Evolutionary conservation across 306 rosid genomes (phyloP).

Genomic region (Bauhinia variegata): DNA sequence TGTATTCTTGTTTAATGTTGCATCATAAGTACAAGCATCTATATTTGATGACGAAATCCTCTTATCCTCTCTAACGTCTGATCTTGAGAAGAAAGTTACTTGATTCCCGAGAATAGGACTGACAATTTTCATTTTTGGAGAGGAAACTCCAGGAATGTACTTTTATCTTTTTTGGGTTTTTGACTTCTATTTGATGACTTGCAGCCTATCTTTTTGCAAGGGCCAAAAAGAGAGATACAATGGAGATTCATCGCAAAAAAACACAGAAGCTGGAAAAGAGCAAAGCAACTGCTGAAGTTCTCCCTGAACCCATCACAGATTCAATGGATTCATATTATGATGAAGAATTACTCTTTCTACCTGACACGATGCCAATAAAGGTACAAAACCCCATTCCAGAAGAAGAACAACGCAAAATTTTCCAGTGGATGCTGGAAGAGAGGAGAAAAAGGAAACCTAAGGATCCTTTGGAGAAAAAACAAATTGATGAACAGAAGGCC

Average conservation of each 20-base stretch:
- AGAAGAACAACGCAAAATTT: constrained; percentile 57
- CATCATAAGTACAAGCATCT: not conserved
- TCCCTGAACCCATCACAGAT: constrained; percentile 41
- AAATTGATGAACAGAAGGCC: constrained; percentile 60
- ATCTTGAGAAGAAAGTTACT: not conserved
- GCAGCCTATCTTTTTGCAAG: constrained; percentile 74
- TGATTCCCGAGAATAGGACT: constrained; percentile 7
- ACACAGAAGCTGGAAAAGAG: constrained; percentile 40
- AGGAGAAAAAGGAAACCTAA: constrained; percentile 57
- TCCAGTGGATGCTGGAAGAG: constrained; percentile 67
- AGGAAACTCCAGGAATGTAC: constrained; percentile 22
- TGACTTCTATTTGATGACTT: constrained; percentile 36
- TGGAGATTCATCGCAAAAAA: constrained; percentile 34
- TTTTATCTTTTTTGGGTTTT: constrained; percentile 15
- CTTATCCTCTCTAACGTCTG: not conserved
- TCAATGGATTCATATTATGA: constrained; percentile 43
- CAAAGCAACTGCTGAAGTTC: constrained; percentile 50
- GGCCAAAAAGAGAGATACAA: constrained; percentile 53
- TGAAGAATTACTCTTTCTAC: constrained; percentile 33
- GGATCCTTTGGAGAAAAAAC: constrained; percentile 55
- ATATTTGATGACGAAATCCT: not conserved
- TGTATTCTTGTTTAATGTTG: not conserved
- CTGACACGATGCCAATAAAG: constrained; percentile 38
- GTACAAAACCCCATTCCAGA: constrained; percentile 48
- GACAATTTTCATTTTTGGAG: constrained; percentile 19